A percentile compares a stretch with the other conserved stretches of the same genome.
These are phyloP conservation scores for Biscutella laevigata DNA, from an alignment of 441 rosid species.

Conservation along the genomic window DNA sequence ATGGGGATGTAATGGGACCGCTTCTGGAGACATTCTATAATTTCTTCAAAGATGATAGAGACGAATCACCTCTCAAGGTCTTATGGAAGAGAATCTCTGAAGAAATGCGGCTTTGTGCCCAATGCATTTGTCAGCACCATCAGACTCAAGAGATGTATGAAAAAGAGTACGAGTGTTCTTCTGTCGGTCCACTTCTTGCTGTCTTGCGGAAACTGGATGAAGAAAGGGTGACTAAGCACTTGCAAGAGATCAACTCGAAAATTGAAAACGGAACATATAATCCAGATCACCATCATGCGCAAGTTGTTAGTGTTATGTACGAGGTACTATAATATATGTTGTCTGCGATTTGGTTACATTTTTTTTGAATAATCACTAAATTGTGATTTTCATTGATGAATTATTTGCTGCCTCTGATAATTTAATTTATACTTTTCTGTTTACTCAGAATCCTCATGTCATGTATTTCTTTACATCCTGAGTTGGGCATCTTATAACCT, in stretches of 20 bases:
- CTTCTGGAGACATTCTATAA: constrained; percentile 86
- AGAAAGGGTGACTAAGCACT: constrained; percentile 71
- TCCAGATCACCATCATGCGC: constrained; percentile 57
- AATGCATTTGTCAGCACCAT: constrained; percentile 88
- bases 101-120: constrained; percentile 70
- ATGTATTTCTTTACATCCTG: neutral
- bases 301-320: constrained; percentile 84
- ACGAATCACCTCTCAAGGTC: constrained; percentile 69
- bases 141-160: constrained; percentile 77
- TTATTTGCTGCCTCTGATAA: neutral
- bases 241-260: constrained; percentile 62
- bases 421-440: neutral
- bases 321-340: constrained; percentile 48
- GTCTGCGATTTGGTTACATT: neutral
- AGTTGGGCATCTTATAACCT: constrained; percentile 2
- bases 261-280: constrained; percentile 49
- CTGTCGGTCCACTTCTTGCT: constrained; percentile 74
- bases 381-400: neutral
- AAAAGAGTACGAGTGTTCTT: constrained; percentile 58
- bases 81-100: constrained; percentile 75
- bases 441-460: neutral
- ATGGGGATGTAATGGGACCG: constrained; percentile 82
- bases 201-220: constrained; percentile 74
- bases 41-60: constrained; percentile 60
- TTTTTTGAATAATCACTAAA: neutral